phyloP scores from a whole-genome alignment of 768 basidiomycete species.

The Daedaleopsis nitida region DNA sequence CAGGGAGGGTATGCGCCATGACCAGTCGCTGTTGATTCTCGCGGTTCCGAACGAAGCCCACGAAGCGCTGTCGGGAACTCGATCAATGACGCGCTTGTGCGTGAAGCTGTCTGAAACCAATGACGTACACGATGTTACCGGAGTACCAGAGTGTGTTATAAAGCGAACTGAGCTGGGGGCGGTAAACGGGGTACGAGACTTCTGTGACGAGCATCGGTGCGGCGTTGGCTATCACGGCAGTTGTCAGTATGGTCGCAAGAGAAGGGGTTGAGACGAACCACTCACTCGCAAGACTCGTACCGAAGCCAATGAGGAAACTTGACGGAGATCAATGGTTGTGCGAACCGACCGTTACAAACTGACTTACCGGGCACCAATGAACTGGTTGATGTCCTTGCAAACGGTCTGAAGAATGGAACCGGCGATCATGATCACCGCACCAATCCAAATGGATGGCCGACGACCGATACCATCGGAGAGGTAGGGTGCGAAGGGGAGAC shows the following conservation, averaged over 20 bases:
- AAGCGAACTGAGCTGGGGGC: slow-evolving; percentile 73
- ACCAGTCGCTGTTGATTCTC: slow-evolving; percentile 65
- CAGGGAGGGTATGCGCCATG: slow-evolving; percentile 82
- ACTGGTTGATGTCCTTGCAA: no score
- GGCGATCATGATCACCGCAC: slow-evolving; percentile 67
- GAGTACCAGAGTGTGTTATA: slow-evolving; percentile 90
- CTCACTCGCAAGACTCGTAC: slow-evolving; percentile 68
- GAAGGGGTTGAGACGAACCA: slow-evolving; percentile 16
- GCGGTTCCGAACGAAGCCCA: slow-evolving; percentile 86
- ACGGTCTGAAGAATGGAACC: slow-evolving; percentile 72
- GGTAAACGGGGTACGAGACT: slow-evolving; percentile 82
- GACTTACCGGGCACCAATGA: slow-evolving; percentile 78
- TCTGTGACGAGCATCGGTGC: slow-evolving; percentile 87
- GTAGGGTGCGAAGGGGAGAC: slow-evolving; percentile 71
- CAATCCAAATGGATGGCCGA: slow-evolving; percentile 65
- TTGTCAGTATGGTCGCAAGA: slow-evolving; percentile 22
- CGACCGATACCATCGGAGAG: slow-evolving; percentile 74
- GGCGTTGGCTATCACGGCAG: slow-evolving; percentile 51
- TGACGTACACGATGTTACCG: slow-evolving; percentile 70
- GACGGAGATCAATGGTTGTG: neutral
- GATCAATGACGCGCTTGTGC: neutral
- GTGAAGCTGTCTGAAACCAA: neutral
- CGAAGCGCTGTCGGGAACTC: slow-evolving; percentile 46
- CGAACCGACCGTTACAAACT: slow-evolving; percentile 45
- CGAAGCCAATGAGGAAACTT: slow-evolving; percentile 75